Base-by-base conservation (phyloP, 257 asterid species). In the Cordia subcordata region DNA sequence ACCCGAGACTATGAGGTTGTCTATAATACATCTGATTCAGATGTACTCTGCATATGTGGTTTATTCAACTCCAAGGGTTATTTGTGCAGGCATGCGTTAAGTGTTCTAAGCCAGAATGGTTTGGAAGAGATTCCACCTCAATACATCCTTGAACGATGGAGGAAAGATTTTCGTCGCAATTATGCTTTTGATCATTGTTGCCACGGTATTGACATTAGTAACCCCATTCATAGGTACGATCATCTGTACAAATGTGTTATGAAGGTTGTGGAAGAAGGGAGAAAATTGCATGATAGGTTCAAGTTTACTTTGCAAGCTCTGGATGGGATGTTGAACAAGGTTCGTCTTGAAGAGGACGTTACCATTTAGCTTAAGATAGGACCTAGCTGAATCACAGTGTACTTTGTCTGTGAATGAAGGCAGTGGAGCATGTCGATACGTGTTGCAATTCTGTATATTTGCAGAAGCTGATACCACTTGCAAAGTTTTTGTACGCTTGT, bases 51-150 rank as follows among this genome's bases (percentile, higher is more conserved):
- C 49, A 51, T n/a, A 5, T 84, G 92, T 53, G 84, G 67, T 0
- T 55, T 84, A 35, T 84, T 84, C 84, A 81, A 68, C 71, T 69
- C 79, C 27, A 75, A 70, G 72, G 92, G 88, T 13, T 84, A 81
- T 65, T 63, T 84, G 64, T 79, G 88, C 72, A 81, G 88, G 69
- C 88, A 84, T 62, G 76, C 76, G 13, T 71, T 79, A 11, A 53
- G 79, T 68, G 82, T 84, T 32, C 55, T 84, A 45, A 84, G 68
- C 78, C 81, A 68, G 61, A 59, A 72, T 5, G 72, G 79, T n/a
- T 52, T 70, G 46, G 84, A 81, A 44, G 88, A 81, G 75, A 79
- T 73, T 55, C 88, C 92, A n/a, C 51, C 84, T n/a, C 88, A 70
- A 8, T 84, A 81, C 64, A 70, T 81, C 39, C 92, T 84, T 50